Percentiles rank a stretch among this genome's conserved stretches.
Conservation (phyloP, 331 rosid species). For the Erythrophleum ivorense region DNA sequence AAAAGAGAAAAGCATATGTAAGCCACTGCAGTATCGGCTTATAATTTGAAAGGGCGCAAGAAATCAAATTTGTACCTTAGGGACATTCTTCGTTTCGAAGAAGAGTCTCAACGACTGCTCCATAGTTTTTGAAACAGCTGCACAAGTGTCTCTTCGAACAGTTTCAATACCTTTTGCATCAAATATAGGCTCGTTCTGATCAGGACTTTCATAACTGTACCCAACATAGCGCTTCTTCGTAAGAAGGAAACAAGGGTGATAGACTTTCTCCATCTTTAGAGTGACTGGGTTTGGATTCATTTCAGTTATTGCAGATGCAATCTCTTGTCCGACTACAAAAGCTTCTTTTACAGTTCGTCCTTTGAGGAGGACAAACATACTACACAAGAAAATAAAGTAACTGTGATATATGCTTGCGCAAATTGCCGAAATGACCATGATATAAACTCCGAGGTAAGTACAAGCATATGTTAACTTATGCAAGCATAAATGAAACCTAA, state of each 20-base stretch:
- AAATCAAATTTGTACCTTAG: slow-evolving; percentile 67
- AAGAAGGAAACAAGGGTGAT: slow-evolving; percentile 80
- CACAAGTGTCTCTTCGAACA: slow-evolving; percentile 87
- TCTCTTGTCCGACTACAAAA: slow-evolving; percentile 76
- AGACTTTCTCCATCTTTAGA: slow-evolving; percentile 92
- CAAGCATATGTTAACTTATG: slow-evolving; percentile 21
- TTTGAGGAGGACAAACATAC: slow-evolving; percentile 91
- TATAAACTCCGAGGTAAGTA: no score
- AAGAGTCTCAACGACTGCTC: slow-evolving; percentile 84
- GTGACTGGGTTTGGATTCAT: slow-evolving; percentile 86
- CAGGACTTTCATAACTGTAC: slow-evolving; percentile 82
- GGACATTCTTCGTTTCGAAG: slow-evolving; percentile 67
- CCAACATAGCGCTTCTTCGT: slow-evolving; percentile 96
- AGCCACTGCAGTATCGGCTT: no score
- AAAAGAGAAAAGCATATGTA: slow-evolving; percentile 19
- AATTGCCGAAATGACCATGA: no score
- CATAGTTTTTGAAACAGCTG: slow-evolving; percentile 83
- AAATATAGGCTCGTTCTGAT: slow-evolving; percentile 69
- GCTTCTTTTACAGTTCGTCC: slow-evolving; percentile 73
- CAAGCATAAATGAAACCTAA: no score
- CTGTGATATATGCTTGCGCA: no score
- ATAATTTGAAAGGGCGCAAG: no score
- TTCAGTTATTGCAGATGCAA: slow-evolving; percentile 79
- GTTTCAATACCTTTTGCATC: slow-evolving; percentile 97
- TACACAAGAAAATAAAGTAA: slow-evolving; percentile 50